Evolutionary conservation across 495 filamentous ascomycete species (phyloP).

Genomic region (Penicillium cosmopolitanum): DNA sequence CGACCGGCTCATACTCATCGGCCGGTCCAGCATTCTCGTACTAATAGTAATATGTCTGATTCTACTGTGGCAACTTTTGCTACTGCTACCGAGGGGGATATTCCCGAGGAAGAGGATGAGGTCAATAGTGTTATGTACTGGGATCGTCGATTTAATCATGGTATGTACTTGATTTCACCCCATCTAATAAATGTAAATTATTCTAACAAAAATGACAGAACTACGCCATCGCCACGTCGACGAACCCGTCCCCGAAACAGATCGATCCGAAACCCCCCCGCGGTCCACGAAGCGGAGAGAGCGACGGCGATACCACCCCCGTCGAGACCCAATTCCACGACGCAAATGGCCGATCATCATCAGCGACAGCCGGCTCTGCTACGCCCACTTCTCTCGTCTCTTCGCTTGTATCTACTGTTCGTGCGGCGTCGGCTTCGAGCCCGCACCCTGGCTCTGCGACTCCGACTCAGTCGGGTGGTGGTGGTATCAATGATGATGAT

Average conservation of each 20-base stretch:
- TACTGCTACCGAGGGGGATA: slow-evolving; percentile 72
- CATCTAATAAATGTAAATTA: background rate
- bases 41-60: slow-evolving; percentile 67
- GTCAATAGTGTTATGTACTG: slow-evolving; percentile 46
- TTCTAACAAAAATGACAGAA: slow-evolving; percentile 20
- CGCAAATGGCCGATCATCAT: slow-evolving; percentile 30
- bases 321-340: slow-evolving; percentile 8
- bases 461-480: slow-evolving; percentile 25
- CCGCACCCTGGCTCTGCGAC: slow-evolving; percentile 33
- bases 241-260: slow-evolving; percentile 17
- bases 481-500: slow-evolving; percentile 65
- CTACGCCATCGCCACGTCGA: slow-evolving; percentile 30
- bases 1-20: slow-evolving; percentile 28
- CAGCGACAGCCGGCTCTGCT: slow-evolving; percentile 33
- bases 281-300: slow-evolving; percentile 9
- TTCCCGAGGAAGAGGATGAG: slow-evolving; percentile 47
- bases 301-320: slow-evolving; percentile 9
- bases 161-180: slow-evolving; percentile 21
- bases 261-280: slow-evolving; percentile 29
- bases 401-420: slow-evolving; percentile 43
- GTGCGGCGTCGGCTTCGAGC: slow-evolving; percentile 46
- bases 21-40: slow-evolving; percentile 37
- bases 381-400: slow-evolving; percentile 45
- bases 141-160: slow-evolving; percentile 47
- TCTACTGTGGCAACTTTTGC: slow-evolving; percentile 83